Evolutionary conservation across 768 basidiomycete species (phyloP).

Genomic region (Gymnopilus dilepis): DNA sequence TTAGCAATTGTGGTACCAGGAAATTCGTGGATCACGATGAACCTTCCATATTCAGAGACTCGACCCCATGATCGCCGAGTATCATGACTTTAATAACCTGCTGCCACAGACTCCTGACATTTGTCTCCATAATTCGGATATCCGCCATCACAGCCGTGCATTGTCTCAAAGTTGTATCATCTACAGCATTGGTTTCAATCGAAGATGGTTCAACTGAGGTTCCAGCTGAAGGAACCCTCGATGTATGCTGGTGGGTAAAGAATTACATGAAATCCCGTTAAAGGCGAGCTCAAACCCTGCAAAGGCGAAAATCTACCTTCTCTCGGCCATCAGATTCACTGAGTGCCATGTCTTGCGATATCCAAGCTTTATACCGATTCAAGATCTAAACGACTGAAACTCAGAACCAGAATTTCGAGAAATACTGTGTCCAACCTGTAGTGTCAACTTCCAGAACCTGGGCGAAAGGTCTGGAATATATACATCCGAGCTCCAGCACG

Average conservation of each 20-base stretch:
- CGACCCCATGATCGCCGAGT: conserved; percentile 46
- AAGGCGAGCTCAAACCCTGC: not conserved
- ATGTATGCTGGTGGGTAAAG: conserved; percentile 32
- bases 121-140: conserved; percentile 58
- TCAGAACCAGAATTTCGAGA: not conserved
- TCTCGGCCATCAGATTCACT: not conserved
- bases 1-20: not conserved
- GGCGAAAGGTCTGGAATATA: conserved; percentile 82
- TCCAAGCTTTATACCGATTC: conserved; percentile 80
- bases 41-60: conserved; percentile 58
- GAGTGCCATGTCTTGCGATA: conserved; percentile 48
- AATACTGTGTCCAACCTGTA: conserved; percentile 67
- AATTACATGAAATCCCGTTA: conserved; percentile 7
- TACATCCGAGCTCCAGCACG: conserved; percentile 88
- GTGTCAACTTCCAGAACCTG: conserved; percentile 89
- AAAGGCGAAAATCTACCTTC: not conserved
- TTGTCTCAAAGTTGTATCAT: conserved; percentile 70
- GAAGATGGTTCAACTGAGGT: conserved; percentile 52
- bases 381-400: conserved; percentile 58
- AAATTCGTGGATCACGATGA: conserved; percentile 14
- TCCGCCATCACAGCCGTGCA: conserved; percentile 74
- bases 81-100: conserved; percentile 69
- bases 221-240: conserved; percentile 57
- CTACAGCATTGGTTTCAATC: conserved; percentile 59
- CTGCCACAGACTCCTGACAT: conserved; percentile 65